phyloP scores from a whole-genome alignment of 257 asterid species.

The Solanum peruvianum region DNA sequence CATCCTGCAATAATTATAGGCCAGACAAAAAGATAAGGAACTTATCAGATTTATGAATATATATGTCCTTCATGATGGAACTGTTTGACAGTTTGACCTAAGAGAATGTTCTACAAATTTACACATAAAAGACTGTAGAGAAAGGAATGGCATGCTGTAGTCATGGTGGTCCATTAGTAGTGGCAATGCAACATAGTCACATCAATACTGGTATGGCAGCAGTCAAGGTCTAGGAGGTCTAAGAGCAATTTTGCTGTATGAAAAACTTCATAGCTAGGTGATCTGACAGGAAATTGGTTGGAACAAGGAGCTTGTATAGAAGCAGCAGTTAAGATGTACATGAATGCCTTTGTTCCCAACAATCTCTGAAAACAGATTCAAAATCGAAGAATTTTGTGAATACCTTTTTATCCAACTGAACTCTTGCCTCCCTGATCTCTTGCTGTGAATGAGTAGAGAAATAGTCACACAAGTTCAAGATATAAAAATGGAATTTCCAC shows the following conservation, averaged over 20 bases:
- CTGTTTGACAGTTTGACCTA: not conserved
- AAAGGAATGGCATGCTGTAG: not conserved
- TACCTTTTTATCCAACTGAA: conserved; percentile 73
- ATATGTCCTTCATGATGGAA: not conserved
- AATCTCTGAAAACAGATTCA: not conserved
- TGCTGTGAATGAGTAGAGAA: conserved; percentile 30
- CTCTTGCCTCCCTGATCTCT: conserved; percentile 55
- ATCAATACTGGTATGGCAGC: not conserved
- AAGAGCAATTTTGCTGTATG: not conserved
- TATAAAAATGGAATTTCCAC: not conserved
- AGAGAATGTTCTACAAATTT: not conserved
- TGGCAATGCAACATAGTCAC: not conserved
- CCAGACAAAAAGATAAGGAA: not conserved
- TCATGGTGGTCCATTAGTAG: not conserved
- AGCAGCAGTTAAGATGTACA: not conserved
- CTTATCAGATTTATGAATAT: not conserved
- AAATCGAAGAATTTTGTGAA: not conserved
- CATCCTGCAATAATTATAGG: conserved; percentile 35
- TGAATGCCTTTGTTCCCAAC: not conserved
- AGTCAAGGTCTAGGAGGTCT: not conserved
- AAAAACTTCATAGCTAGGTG: not conserved
- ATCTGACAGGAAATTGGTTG: not conserved
- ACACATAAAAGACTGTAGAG: not conserved
- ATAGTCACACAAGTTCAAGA: not conserved
- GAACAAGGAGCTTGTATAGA: not conserved